Evolutionary conservation across 179 eudicot species (phyloP), one percentile per base, ranked within the genome.

Genomic region (Carnegiea gigantea): DNA sequence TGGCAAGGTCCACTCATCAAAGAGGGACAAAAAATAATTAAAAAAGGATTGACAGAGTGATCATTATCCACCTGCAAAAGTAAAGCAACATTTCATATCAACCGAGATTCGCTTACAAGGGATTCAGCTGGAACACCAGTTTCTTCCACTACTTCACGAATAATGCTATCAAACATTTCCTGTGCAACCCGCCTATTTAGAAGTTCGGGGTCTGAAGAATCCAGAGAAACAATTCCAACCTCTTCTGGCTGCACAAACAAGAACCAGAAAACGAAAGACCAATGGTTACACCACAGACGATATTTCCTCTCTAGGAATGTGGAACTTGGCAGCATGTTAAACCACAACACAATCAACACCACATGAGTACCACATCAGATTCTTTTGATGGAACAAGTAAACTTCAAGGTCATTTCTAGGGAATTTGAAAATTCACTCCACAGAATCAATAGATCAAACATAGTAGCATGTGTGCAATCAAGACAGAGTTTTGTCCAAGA

Each of bases 101-200:
- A 73, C 17, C 73, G 51, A 48, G 70, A 2, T 72, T 15, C 80
- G 83, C 99, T 89, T 83, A 95, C 98, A 79, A 95, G 91, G 64
- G 91, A 86, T 75, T 65, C 76, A 48, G 88, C 83, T 70, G 97
- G 94, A 78, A 92, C 93, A 77, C 99, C 99, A 84, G 92, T 91
- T 90, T 96, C 99, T 86, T 96, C 99, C 71, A 94, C 97, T 38
- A 92, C 97, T 90, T 94, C 99, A 79, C 93, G 93, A 75, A 88
- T 79, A 79, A 96, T 92, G 84, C 99, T 96, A 83, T 90, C 92
- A 86, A 94, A 96, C 98, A 96, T 96, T 89, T 96, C 99, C 76
- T 89, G 88, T 68, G 95, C 89, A 83, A 92, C 86, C 85, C 81
- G 89, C 76, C 40, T 82, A 57, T 87, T 88, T 44, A 85, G 70